A percentile compares a stretch with the other conserved stretches of the same genome.
These are phyloP conservation scores for Claviceps sp. DNA, from an alignment of 2,329 filamentous ascomycete species.

Conservation along the genomic window DNA sequence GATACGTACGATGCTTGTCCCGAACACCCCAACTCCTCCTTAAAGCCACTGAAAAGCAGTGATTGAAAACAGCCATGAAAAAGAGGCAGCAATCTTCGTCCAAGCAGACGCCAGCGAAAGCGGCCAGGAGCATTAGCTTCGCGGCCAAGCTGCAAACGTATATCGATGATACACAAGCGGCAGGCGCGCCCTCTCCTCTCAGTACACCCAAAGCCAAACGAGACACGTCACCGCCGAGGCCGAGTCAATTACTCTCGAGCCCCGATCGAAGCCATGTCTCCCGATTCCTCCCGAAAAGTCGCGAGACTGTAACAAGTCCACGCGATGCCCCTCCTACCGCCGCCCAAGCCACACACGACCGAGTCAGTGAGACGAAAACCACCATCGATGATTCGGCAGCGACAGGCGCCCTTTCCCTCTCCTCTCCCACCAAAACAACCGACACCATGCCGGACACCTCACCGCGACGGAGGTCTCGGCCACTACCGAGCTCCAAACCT, in stretches of 20 bases:
- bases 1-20: no score
- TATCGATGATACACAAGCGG: neutral
- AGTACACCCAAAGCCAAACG: constrained; percentile 22
- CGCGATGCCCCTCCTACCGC: constrained; percentile 34
- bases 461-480: constrained; percentile 24
- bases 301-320: constrained; percentile 50
- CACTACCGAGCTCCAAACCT: constrained; percentile 28
- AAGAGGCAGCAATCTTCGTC: neutral
- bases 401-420: neutral
- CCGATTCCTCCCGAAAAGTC: constrained; percentile 46
- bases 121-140: neutral
- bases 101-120: neutral
- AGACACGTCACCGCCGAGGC: constrained; percentile 28
- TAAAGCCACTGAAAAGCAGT: no score
- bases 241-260: constrained; percentile 25
- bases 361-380: no score
- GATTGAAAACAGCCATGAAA: no score
- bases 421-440: neutral
- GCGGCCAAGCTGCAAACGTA: neutral
- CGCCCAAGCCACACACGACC: no score
- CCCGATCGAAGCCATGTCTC: constrained; percentile 37
- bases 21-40: no score
- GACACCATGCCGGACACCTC: constrained; percentile 30
- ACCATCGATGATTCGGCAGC: neutral
- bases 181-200: neutral